These are phyloP conservation scores for Grosmannia clavigera DNA, from an alignment of 2,329 filamentous ascomycete species.

Conservation along the genomic window DNA sequence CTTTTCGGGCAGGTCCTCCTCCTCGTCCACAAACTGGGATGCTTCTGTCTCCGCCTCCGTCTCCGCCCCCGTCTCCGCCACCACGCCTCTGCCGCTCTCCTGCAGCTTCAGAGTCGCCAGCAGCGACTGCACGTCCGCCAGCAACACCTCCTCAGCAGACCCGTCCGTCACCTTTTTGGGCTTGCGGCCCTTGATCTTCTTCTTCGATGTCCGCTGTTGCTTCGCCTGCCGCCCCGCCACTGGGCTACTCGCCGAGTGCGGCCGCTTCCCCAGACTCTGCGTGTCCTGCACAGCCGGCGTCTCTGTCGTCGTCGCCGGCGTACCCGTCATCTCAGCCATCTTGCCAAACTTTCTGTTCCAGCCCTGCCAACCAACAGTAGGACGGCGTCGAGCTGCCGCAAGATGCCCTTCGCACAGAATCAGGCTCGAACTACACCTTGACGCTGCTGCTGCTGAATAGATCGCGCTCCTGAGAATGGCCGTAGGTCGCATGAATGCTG, in stretches of 20 bases:
- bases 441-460: not conserved
- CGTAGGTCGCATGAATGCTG: not conserved
- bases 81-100: conserved; percentile 15
- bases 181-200: conserved; percentile 45
- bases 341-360: not conserved
- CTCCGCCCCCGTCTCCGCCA: not conserved
- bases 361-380: too few species aligned
- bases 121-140: conserved; percentile 47
- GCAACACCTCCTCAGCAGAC: conserved; percentile 54
- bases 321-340: not conserved
- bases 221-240: not conserved
- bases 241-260: conserved; percentile 5
- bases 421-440: not conserved
- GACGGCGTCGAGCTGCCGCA: not conserved
- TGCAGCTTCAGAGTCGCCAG: conserved; percentile 28
- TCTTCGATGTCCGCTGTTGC: conserved; percentile 16
- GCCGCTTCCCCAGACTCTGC: conserved; percentile 3
- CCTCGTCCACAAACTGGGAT: not conserved
- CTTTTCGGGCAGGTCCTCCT: conserved; percentile 42
- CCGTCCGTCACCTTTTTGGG: conserved; percentile 44
- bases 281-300: not conserved
- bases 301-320: not conserved
- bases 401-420: not conserved
- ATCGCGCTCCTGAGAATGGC: not conserved
- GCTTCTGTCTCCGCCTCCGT: not conserved